These are phyloP conservation scores for Syzygium oleosum DNA, from an alignment of 345 rosid species.

Conservation along the genomic window DNA sequence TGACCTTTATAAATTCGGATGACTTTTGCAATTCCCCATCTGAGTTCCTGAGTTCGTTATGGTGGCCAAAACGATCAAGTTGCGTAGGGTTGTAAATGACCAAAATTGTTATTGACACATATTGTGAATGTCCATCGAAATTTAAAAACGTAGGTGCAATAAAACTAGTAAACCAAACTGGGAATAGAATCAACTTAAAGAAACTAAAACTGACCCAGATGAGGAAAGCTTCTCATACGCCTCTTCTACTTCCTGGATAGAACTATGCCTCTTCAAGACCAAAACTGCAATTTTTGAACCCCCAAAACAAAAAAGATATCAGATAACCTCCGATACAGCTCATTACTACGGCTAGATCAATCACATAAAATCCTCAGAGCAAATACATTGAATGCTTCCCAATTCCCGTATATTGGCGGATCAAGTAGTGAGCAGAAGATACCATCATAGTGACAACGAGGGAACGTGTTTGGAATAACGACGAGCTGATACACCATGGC, in stretches of 20 bases:
- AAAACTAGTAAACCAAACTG: neutral
- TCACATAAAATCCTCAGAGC: neutral
- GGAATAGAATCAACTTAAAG: neutral
- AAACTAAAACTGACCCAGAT: slow-evolving; percentile 34
- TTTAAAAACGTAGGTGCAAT: neutral
- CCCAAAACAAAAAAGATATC: neutral
- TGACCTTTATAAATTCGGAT: slow-evolving; percentile 56
- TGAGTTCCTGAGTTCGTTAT: slow-evolving; percentile 43
- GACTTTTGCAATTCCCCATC: slow-evolving; percentile 31
- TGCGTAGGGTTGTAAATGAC: neutral
- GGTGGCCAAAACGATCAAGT: neutral
- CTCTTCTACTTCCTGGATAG: slow-evolving; percentile 54
- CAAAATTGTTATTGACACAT: neutral
- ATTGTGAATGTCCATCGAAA: neutral
- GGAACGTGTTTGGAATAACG: slow-evolving; percentile 69
- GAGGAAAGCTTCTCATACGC: slow-evolving; percentile 57
- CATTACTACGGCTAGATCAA: neutral
- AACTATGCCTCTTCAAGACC: slow-evolving; percentile 43
- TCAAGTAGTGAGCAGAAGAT: neutral
- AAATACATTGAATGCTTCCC: neutral
- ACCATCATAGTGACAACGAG: slow-evolving; percentile 85
- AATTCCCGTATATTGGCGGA: neutral
- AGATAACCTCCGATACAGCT: neutral
- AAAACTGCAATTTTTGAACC: slow-evolving; percentile 32
- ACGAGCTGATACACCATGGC: slow-evolving; percentile 68